These are phyloP conservation scores for Fusarium palustre DNA, from an alignment of 2,329 filamentous ascomycete species.

Conservation along the genomic window DNA sequence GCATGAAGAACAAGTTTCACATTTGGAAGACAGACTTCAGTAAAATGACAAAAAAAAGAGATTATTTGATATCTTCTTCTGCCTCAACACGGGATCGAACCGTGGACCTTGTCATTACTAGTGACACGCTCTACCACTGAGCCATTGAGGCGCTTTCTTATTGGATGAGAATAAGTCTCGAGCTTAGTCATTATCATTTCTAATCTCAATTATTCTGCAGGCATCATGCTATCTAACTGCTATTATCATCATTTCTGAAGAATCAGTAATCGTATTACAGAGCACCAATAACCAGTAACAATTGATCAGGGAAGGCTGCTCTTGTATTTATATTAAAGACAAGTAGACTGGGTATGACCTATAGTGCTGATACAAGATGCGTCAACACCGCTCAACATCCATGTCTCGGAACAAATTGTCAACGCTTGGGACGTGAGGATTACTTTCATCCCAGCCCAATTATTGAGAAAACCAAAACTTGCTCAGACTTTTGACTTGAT, in stretches of 20 bases:
- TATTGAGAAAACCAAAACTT: too few species aligned
- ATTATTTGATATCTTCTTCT: rapidly evolving
- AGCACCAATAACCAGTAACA: too few species aligned
- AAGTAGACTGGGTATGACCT: too few species aligned
- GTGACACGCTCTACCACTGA: constrained; percentile 35
- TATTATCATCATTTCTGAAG: not conserved
- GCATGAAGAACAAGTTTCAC: not conserved
- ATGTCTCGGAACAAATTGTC: too few species aligned
- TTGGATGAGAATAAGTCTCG: not conserved
- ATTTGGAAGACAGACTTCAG: too few species aligned
- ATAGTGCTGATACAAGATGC: too few species aligned
- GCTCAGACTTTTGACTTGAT: not conserved
- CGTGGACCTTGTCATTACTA: constrained; percentile 34
- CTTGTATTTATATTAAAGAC: too few species aligned
- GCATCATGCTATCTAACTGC: not conserved
- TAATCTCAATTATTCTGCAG: rapidly evolving
- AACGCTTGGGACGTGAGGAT: too few species aligned
- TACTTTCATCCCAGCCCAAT: too few species aligned
- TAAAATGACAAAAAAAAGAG: too few species aligned
- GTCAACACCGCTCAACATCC: too few species aligned
- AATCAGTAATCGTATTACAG: not conserved
- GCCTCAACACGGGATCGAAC: constrained; percentile 31
- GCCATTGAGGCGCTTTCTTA: constrained; percentile 17
- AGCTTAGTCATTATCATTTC: rapidly evolving
- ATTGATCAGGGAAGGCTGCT: too few species aligned